phyloP scores from a whole-genome alignment of 2,329 filamentous ascomycete genomes.

The Ascomycota sp. region DNA sequence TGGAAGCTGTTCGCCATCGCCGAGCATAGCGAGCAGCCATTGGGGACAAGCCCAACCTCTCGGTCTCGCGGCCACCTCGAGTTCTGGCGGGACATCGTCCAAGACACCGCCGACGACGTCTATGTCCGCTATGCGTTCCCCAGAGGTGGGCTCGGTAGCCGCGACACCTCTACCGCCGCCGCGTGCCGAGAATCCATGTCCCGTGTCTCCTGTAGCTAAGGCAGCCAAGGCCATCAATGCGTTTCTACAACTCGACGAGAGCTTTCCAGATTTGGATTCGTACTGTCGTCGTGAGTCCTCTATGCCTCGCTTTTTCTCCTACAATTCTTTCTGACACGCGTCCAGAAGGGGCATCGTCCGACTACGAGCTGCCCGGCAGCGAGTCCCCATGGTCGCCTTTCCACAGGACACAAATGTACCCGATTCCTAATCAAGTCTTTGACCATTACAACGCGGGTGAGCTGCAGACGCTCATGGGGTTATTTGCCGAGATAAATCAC shows the following conservation, averaged over 20 bases:
- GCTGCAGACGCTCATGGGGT: conserved; percentile 78
- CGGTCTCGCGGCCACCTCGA: conserved; percentile 2
- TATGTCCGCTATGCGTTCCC: conserved; percentile 4
- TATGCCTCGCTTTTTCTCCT: not conserved
- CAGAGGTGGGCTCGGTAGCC: conserved; percentile 10
- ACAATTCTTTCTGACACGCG: conserved; percentile 9
- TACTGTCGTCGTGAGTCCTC: conserved; percentile 62
- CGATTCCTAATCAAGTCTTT: conserved; percentile 80
- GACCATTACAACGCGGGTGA: conserved; percentile 79
- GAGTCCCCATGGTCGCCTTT: conserved; percentile 70
- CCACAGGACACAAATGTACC: conserved; percentile 67
- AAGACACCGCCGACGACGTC: conserved; percentile 6
- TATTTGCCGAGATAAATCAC: conserved; percentile 87
- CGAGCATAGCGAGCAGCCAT: conserved; percentile 9
- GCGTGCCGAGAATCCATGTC: conserved; percentile 22
- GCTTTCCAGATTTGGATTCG: conserved; percentile 73
- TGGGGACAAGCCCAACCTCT: too few species aligned
- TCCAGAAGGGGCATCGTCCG: conserved; percentile 69
- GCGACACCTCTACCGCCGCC: conserved; percentile 19
- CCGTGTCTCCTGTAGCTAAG: conserved; percentile 51
- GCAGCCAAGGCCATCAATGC: conserved; percentile 71
- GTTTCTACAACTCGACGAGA: conserved; percentile 53
- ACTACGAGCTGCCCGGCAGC: conserved; percentile 60
- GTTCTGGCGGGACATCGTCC: conserved; percentile 1
- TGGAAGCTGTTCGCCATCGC: conserved; percentile 24